These are phyloP conservation scores for Boletus speciosus DNA, from an alignment of 768 basidiomycete genomes.

Conservation along the genomic window DNA sequence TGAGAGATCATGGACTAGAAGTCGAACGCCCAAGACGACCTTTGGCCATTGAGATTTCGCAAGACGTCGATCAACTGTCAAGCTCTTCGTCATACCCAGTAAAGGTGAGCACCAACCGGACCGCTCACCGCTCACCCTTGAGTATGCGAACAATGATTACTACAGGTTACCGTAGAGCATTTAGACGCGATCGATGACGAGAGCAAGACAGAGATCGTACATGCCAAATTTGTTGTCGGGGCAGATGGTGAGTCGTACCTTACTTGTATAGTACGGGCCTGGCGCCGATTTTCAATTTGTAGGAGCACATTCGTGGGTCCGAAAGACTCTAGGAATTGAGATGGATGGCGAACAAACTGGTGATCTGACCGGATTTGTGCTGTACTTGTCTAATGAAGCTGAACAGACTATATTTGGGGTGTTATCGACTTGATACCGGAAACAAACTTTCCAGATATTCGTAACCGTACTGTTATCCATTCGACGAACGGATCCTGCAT, in stretches of 20 bases:
- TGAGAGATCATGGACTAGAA: constrained; percentile 26
- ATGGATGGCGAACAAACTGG: constrained; percentile 53
- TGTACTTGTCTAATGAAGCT: not conserved
- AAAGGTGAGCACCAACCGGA: constrained; percentile 15
- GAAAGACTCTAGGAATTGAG: constrained; percentile 40
- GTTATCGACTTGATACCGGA: constrained; percentile 68
- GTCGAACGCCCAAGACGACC: constrained; percentile 38
- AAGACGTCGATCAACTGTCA: constrained; percentile 39
- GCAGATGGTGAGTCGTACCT: constrained; percentile 28
- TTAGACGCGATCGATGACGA: constrained; percentile 27
- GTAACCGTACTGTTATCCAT: constrained; percentile 62
- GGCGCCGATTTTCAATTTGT: not conserved
- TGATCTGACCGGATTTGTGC: not conserved
- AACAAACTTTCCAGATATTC: constrained; percentile 78
- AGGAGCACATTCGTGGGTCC: constrained; percentile 48
- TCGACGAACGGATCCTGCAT: constrained; percentile 66
- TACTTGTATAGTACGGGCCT: not conserved
- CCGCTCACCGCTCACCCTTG: not conserved
- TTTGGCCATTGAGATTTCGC: constrained; percentile 27
- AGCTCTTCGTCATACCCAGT: constrained; percentile 29
- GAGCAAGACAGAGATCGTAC: constrained; percentile 30
- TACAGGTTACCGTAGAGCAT: constrained; percentile 25
- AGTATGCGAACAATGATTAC: not conserved
- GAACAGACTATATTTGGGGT: constrained; percentile 74
- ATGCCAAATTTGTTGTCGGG: constrained; percentile 36